Base-by-base conservation (phyloP, 2,329 filamentous ascomycete genomes). In the Zasmidium cellare region DNA sequence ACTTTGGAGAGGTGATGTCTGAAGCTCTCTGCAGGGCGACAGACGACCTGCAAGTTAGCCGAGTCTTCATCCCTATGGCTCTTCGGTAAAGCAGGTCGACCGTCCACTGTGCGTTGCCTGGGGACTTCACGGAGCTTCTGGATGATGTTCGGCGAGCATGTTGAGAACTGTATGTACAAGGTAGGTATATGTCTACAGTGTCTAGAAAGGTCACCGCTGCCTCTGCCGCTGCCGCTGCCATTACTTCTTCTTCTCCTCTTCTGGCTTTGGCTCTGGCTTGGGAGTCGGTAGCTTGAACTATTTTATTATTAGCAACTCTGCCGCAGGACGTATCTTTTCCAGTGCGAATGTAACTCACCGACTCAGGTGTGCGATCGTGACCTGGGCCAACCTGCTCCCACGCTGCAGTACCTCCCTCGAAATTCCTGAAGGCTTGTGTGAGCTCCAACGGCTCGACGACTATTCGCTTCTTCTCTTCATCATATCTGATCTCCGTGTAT, bases 401-500 rank as follows among this genome's bases (percentile, higher is more conserved):
- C 44, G 80, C 74, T 50, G 75, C 71, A 50, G 62, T 84, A 65
- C 59, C 79, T 61, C 92, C 92, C 79, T 97, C 92, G 72, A 99
- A 99, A 81, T 99, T 97, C 69, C 94, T 87, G 87, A 96, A 99
- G 7, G 96, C 94, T 79, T 99, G 94, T 14, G 94, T 97, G 77
- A 99, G 84, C 81, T 99, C 94, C 51, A 99, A 82, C 44, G 96
- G 94, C 82, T 99, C 96, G 28, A 96, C 93, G 60, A 99, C 93
- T 73, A 99, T 97, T 62, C 94, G 87, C 87, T 99, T 99, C 90
- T 97, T 99, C 84, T 99, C 96, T 80, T 99, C 94, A 68, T 99
- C 94, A 74, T 96, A 99, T 72, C 94, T 85, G 67, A 99, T 89
- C 81, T 99, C 96, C 31, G 94, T 99, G 81, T 99, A 99, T 49